Conservation (phyloP, 192 early-diverging fungal genomes). For the Backusella sp. region DNA sequence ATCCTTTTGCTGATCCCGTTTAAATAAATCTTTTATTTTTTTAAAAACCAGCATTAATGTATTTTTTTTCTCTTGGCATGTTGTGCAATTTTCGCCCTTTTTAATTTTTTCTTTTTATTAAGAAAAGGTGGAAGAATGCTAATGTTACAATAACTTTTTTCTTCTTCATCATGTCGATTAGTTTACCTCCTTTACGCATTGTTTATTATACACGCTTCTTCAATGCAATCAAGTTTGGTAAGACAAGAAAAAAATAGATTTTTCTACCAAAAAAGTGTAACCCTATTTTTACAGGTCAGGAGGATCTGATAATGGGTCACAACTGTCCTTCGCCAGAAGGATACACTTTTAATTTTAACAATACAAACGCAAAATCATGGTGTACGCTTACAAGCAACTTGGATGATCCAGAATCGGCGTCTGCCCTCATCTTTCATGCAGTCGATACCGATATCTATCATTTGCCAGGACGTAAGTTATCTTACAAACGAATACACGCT, state of each 20-base stretch:
- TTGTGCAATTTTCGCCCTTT: neutral
- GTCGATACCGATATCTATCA: neutral
- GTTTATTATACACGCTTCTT: constrained; percentile 18
- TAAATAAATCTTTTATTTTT: neutral
- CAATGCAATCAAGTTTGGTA: constrained; percentile 11
- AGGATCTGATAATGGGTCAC: neutral
- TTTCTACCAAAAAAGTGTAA: neutral
- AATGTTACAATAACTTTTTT: neutral
- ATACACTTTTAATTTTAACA: constrained; percentile 9
- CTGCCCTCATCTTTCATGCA: constrained; percentile 20
- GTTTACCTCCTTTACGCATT: constrained; percentile 13
- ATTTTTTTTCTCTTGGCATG: neutral
- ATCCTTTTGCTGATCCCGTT: constrained; percentile 11
- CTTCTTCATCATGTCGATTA: neutral
- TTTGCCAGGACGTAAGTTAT: constrained; percentile 2
- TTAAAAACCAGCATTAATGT: neutral
- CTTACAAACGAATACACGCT: neutral
- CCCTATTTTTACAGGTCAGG: neutral
- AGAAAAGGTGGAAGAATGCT: neutral
- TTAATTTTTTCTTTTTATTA: neutral
- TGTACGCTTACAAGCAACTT: constrained; percentile 11
- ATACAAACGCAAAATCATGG: constrained; percentile 1
- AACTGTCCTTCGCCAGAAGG: constrained; percentile 12
- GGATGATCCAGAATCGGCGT: neutral
- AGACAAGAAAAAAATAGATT: neutral